Evolutionary conservation across 2,329 filamentous ascomycete species (phyloP).

Genomic region (Aureobasidium sp.): DNA sequence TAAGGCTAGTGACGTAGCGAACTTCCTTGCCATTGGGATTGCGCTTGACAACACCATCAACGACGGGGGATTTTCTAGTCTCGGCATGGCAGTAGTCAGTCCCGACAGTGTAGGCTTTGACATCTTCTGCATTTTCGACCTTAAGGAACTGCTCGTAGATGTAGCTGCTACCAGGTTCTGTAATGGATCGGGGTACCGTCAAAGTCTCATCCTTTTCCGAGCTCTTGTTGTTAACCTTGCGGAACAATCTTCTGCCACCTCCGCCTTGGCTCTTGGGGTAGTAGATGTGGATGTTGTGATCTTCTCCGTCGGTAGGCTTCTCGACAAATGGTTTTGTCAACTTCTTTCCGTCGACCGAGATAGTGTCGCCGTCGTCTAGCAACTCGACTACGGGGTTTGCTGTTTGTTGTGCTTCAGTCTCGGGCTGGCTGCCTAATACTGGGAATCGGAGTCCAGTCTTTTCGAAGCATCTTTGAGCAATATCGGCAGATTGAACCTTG

Average conservation of each 20-base stretch:
- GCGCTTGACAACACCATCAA: conserved; percentile 88
- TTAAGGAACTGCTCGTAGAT: conserved; percentile 96
- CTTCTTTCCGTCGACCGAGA: conserved; percentile 75
- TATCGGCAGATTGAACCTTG: conserved; percentile 65
- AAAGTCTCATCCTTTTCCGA: conserved; percentile 84
- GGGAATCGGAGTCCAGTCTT: conserved; percentile 61
- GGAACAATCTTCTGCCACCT: conserved; percentile 84
- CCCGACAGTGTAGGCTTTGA: conserved; percentile 97
- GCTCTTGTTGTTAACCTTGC: conserved; percentile 98
- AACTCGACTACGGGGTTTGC: conserved; percentile 59
- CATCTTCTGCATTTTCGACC: conserved; percentile 94
- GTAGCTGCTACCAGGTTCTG: conserved; percentile 75
- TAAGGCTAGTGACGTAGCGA: conserved; percentile 84
- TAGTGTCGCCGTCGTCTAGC: conserved; percentile 80
- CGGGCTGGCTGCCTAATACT: conserved; percentile 1
- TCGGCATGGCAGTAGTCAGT: conserved; percentile 91
- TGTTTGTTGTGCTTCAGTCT: conserved; percentile 5
- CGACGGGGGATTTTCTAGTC: conserved; percentile 92
- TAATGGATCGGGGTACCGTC: conserved; percentile 69
- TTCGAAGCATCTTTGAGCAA: conserved; percentile 72
- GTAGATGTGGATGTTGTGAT: conserved; percentile 98
- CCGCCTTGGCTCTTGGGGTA: conserved; percentile 82
- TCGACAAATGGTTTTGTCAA: conserved; percentile 95
- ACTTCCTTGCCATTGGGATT: conserved; percentile 98
- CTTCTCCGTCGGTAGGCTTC: conserved; percentile 95